Evolutionary conservation across 352 stramenopile genomes (phyloP), one percentile per base, ranked within the genome.

Genomic region (Pythium pyrilobum): DNA sequence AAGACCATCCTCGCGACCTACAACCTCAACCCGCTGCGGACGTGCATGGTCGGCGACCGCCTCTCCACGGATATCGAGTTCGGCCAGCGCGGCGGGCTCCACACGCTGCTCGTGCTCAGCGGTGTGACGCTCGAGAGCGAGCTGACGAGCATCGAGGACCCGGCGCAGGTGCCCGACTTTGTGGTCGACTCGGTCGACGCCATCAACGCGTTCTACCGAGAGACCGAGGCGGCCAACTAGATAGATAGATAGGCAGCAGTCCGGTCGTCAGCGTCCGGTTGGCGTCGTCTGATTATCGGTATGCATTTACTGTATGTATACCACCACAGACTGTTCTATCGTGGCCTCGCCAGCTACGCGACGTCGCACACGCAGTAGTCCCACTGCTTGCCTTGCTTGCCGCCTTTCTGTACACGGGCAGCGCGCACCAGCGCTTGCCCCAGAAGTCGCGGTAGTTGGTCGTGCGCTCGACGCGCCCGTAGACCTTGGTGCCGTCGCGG

Each of bases 11-110:
- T 94, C 25, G 24, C 64, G n/a, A 84, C 74, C 18, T 87, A 89
- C 71, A 76, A 74, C 36, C 49, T 94, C 13, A 58, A 89, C 34
- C 64, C 78, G 5, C 62, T 69, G 27, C 79, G 80, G 64, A 94
- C 83, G 16, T 92, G 81, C 77, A 93, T 93, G 83, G 81, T 93
- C n/a, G 83, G 83, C 48, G 83, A 93, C 43, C 76, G 78, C 25
- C 58, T 93, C 31, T 85, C 77, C 23, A 93, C 83, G 1, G 83
- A 93, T 64, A 93, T 93, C 61, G 77, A 87, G 61, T 93, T 93
- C 25, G 83, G 83, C 42, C 77, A 76, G 25, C 70, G 73, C 16
- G 83, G 83, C 29, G 79, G 81, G 3, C 43, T 91, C 42, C 65
- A 81, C 34, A 93, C 83, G 33, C 63, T 93, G 52, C 66, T 93